phyloP scores from a whole-genome alignment of 257 asterid genomes.

The Scutellaria barbata region DNA sequence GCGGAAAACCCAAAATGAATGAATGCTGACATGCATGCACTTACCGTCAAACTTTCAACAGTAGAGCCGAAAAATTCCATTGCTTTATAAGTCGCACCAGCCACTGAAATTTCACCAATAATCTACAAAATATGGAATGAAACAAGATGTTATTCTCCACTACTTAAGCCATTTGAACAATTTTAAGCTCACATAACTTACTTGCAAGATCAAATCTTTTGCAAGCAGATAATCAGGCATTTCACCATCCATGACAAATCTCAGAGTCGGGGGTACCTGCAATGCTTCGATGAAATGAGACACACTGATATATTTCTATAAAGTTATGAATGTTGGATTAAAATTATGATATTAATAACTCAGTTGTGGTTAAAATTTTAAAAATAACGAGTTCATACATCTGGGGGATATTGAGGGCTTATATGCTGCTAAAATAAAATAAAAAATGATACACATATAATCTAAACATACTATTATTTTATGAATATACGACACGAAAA shows the following conservation, averaged over 20 bases:
- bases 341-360: background rate
- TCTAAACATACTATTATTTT: background rate
- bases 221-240: slow-evolving; percentile 95
- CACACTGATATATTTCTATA: background rate
- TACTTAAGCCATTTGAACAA: background rate
- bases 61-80: slow-evolving; percentile 96
- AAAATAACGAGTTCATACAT: background rate
- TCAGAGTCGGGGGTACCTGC: slow-evolving; percentile 96
- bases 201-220: slow-evolving; percentile 96
- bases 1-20: background rate
- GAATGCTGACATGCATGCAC: slow-evolving; percentile 32
- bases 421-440: background rate
- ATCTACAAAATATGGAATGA: slow-evolving; percentile 54
- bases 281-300: slow-evolving; percentile 28
- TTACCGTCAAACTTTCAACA: slow-evolving; percentile 88
- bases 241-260: slow-evolving; percentile 95
- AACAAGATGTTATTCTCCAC: background rate
- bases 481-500: background rate
- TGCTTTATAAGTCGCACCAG: slow-evolving; percentile 98
- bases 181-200: slow-evolving; percentile 41
- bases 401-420: background rate
- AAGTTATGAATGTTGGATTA: background rate
- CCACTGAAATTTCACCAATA: slow-evolving; percentile 96
- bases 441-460: background rate
- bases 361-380: background rate